phyloP scores from a whole-genome alignment of 1,139 yeast species.

The Yamadazyma mexicana region DNA sequence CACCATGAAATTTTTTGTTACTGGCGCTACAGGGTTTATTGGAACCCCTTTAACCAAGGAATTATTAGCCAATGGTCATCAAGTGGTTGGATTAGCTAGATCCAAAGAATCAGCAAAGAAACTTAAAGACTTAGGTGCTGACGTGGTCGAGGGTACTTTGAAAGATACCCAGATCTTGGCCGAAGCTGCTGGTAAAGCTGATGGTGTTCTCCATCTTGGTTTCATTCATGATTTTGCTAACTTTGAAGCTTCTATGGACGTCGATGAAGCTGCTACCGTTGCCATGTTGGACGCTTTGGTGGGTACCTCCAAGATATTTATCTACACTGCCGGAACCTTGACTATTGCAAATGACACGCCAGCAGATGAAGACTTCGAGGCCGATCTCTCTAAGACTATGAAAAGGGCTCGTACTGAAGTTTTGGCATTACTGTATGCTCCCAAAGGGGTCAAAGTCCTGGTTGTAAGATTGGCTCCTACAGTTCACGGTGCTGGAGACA shows the following conservation, averaged over 20 bases:
- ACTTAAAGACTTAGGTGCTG: slow-evolving; percentile 21
- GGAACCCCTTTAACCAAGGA: slow-evolving; percentile 31
- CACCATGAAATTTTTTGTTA: slow-evolving; percentile 27
- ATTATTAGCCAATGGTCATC: slow-evolving; percentile 27
- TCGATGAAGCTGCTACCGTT: slow-evolving; percentile 19
- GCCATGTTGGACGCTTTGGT: slow-evolving; percentile 20
- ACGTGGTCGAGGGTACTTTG: slow-evolving; percentile 24
- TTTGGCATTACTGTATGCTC: slow-evolving; percentile 12
- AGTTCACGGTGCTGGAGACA: slow-evolving; percentile 26
- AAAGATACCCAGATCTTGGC: slow-evolving; percentile 21
- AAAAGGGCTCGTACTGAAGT: slow-evolving; percentile 9
- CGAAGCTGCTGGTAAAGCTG: slow-evolving; percentile 23
- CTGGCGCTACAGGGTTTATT: slow-evolving; percentile 43
- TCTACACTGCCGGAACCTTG: slow-evolving; percentile 17
- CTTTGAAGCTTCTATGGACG: slow-evolving; percentile 11
- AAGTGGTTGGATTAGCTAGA: slow-evolving; percentile 39
- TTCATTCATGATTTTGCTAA: slow-evolving; percentile 18
- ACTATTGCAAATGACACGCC: slow-evolving; percentile 14
- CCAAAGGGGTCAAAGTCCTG: slow-evolving; percentile 20
- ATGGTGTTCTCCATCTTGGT: slow-evolving; percentile 33
- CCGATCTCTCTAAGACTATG: not conserved
- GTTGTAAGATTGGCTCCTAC: slow-evolving; percentile 25
- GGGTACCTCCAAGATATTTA: slow-evolving; percentile 21
- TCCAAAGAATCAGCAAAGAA: slow-evolving; percentile 31
- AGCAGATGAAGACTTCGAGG: not conserved